Conservation (phyloP, 2,329 filamentous ascomycete species). For the Ophiostoma fasciatum region DNA sequence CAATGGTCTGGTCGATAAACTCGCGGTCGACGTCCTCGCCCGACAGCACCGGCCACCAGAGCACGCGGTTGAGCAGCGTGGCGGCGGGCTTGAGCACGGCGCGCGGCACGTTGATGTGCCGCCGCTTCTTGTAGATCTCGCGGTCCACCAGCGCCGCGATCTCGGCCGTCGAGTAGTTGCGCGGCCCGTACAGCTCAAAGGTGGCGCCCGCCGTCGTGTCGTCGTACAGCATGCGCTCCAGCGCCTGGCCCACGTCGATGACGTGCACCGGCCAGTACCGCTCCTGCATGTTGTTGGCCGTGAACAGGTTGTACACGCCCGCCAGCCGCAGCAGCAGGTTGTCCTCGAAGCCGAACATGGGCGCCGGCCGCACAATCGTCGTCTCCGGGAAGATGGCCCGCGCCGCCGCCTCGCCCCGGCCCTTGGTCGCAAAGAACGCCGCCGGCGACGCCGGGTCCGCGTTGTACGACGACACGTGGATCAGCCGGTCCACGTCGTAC, state of each 20-base stretch:
- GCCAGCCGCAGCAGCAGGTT: constrained; percentile 78
- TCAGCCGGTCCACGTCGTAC: constrained; percentile 93
- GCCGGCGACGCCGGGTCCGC: constrained; percentile 65
- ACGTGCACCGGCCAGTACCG: constrained; percentile 85
- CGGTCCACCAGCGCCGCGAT: constrained; percentile 78
- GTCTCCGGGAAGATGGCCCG: constrained; percentile 90
- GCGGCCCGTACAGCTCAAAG: constrained; percentile 87
- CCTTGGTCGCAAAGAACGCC: constrained; percentile 89
- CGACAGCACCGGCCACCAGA: constrained; percentile 83
- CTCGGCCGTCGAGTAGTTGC: constrained; percentile 77
- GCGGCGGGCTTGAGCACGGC: constrained; percentile 60
- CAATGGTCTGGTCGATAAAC: constrained; percentile 85
- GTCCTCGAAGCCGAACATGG: constrained; percentile 92
- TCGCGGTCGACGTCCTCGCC: constrained; percentile 82
- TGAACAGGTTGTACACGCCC: constrained; percentile 65
- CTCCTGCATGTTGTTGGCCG: constrained; percentile 86
- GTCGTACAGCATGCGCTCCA: constrained; percentile 82
- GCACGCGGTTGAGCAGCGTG: constrained; percentile 57
- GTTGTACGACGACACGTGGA: constrained; percentile 94
- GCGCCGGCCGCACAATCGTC: constrained; percentile 86
- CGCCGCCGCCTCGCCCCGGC: constrained; percentile 65
- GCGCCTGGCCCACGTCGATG: constrained; percentile 76
- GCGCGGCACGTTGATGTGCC: constrained; percentile 86
- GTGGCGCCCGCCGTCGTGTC: constrained; percentile 84
- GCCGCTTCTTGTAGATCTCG: constrained; percentile 80